phyloP scores from a whole-genome alignment of 2,329 filamentous ascomycete genomes.

The Fusarium illudens region DNA sequence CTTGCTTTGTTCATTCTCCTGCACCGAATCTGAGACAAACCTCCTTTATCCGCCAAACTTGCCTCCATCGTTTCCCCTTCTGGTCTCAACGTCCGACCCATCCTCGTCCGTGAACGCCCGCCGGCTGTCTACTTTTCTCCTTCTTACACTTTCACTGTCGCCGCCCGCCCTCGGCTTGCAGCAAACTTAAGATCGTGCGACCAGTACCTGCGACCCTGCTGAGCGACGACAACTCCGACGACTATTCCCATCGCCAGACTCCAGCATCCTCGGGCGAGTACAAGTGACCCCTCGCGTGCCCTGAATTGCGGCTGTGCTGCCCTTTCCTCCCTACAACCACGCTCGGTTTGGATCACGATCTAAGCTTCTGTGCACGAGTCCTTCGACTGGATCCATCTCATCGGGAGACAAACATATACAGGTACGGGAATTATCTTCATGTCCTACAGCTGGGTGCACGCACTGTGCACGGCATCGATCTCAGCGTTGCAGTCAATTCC shows the following conservation, averaged over 20 bases:
- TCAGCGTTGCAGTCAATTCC: neutral
- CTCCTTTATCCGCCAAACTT: constrained; percentile 34
- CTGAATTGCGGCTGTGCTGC: constrained; percentile 11
- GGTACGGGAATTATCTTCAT: constrained; percentile 26
- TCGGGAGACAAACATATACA: constrained; percentile 13
- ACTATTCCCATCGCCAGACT: neutral
- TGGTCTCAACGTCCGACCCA: constrained; percentile 24
- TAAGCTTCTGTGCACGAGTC: constrained; percentile 7
- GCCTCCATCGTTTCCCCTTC: constrained; percentile 34
- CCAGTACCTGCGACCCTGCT: constrained; percentile 18
- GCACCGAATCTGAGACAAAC: constrained; percentile 39
- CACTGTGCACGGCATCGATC: neutral
- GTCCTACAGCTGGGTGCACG: neutral
- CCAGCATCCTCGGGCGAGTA: constrained; percentile 14
- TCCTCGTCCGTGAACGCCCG: constrained; percentile 15
- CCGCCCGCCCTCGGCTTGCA: constrained; percentile 34
- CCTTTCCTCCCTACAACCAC: neutral
- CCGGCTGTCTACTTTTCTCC: constrained; percentile 25
- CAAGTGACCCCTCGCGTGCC: constrained; percentile 15
- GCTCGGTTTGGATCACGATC: constrained; percentile 6
- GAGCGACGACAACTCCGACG: constrained; percentile 18
- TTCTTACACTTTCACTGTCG: constrained; percentile 36
- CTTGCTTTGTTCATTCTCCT: constrained; percentile 34
- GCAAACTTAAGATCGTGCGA: constrained; percentile 37
- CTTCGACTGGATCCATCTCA: neutral